These are phyloP conservation scores for Pleurotus pulmonarius DNA, from an alignment of 768 basidiomycete species.

Conservation along the genomic window DNA sequence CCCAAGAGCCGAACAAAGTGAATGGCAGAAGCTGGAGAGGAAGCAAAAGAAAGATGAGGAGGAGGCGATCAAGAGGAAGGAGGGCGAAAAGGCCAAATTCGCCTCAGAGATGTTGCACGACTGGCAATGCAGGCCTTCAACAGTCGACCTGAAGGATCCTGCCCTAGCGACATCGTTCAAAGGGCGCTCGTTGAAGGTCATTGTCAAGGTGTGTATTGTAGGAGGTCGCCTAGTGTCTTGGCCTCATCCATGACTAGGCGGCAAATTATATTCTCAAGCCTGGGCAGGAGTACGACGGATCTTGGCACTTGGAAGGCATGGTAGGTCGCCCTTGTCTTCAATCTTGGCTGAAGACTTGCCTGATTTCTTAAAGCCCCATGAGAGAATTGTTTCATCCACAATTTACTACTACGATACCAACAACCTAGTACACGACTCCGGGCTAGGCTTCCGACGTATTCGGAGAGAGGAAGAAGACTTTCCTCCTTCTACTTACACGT, in stretches of 20 bases:
- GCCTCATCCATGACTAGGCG: slow-evolving; percentile 7
- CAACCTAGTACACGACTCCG: slow-evolving; percentile 7
- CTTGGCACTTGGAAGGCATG: slow-evolving; percentile 18
- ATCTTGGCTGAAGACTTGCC: neutral
- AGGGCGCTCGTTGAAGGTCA: neutral
- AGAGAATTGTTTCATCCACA: slow-evolving; percentile 12
- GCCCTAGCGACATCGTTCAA: neutral
- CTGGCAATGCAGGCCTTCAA: neutral
- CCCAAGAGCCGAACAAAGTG: neutral
- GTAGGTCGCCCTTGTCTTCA: neutral
- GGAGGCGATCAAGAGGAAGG: neutral
- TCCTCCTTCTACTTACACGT: neutral
- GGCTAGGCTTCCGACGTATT: slow-evolving; percentile 9
- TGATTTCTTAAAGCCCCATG: slow-evolving; percentile 12
- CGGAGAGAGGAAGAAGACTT: slow-evolving; percentile 6
- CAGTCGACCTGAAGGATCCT: neutral
- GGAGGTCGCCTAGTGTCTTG: too few relatives aligned
- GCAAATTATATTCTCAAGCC: slow-evolving; percentile 14
- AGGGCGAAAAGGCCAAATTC: neutral
- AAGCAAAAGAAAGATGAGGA: neutral
- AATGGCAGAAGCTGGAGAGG: neutral
- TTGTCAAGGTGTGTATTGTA: neutral
- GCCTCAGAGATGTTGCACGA: neutral
- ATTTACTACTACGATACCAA: slow-evolving; percentile 17
- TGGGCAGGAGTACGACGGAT: slow-evolving; percentile 13